Base-by-base conservation (phyloP, 2,329 filamentous ascomycete species). In the Mariannaea sp. region DNA sequence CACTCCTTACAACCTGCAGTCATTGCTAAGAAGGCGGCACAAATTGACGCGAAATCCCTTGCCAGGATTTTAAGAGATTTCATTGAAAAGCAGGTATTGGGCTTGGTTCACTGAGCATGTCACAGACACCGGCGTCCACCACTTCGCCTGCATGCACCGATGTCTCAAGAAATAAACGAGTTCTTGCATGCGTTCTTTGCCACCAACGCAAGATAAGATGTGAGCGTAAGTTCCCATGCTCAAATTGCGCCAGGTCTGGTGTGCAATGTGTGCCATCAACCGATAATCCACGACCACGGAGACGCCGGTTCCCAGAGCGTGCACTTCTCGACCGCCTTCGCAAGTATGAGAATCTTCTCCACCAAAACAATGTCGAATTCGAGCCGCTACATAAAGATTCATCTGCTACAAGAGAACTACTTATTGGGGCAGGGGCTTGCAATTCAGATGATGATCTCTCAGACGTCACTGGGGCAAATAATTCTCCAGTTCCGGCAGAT, bases 191-290 rank as follows among this genome's bases (percentile, higher is more conserved):
- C 59, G 70, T 83, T 1, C 74, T 79, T 1, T 90, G 86, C 57
- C 84, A 88, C 62, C 82, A 85, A 59, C 80, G 84, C 43, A 87
- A 87, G 64, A 73, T 87, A 30, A 84, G 80, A 55, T 88, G 85
- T 67, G 78, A 86, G 60, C 80, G 81, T 53, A 76, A 71, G 17
- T 79, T 79, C 56, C 84, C 84, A 3, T 88, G 85, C 61, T 65
- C 74, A 2, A 79, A 79, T 47, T 87, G 85, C 60, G 60, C 73
- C 29, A 79, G 74, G 47, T 66, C 73, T 9, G 60, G 69, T 0
- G 67, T 65, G 0, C 69, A 79, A 36, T 87, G 80, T 53, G 61
- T 74, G 50, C 65, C 78, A 41, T 61, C 47, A 9, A 14, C 76
- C 41, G 52, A 67, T 13, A 53, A 75, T 64, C 43, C 52, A 0